Base-by-base conservation (phyloP, 2,329 filamentous ascomycete species). In the Exophiala phaeomuriformis region DNA sequence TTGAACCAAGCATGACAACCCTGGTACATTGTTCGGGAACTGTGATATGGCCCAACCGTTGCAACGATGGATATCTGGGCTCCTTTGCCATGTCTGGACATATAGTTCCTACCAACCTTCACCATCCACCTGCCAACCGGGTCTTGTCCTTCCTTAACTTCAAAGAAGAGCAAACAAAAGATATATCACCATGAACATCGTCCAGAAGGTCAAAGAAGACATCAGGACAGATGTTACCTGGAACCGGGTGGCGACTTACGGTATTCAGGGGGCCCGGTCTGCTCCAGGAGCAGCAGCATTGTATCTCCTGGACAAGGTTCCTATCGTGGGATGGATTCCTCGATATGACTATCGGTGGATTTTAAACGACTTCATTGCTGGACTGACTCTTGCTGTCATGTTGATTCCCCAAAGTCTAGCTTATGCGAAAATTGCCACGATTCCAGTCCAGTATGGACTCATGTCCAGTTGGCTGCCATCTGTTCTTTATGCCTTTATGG, bases 251-350 rank as follows among this genome's bases (percentile, higher is more conserved):
- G 31, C n/a, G 19, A 51, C 49, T 8, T 48, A 57, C 31, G 58
- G 51, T 39, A 46, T 31, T 33, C 65, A 65, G 55, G 69, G 66
- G 12, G 52, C 65, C 33, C 66, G 66, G 36, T 69, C 69, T 28
- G 53, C 82, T 0, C 81, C 82, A 0, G 74, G 75, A 2, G 77
- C 75, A 5, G 69, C 79, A 1, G 72, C 66, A 3, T 74, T 80
- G 47, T 85, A 85, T 61, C 67, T 80, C 4, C 56, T 76, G 33
- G 79, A 82, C 56, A 85, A 84, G 64, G 69, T 82, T 2, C 82
- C 82, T 1, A 78, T 84, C 40, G 67, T 81, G 5, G 75, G 79
- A 47, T 85, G 82, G 82, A 71, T 85, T 1, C 81, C 82, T 7
- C 72, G 72, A 43, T 85, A 85, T 65, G 74, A 80, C 12, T 75